These are phyloP conservation scores for Podospora tetraspora DNA, from an alignment of 495 filamentous ascomycete species.

Conservation along the genomic window DNA sequence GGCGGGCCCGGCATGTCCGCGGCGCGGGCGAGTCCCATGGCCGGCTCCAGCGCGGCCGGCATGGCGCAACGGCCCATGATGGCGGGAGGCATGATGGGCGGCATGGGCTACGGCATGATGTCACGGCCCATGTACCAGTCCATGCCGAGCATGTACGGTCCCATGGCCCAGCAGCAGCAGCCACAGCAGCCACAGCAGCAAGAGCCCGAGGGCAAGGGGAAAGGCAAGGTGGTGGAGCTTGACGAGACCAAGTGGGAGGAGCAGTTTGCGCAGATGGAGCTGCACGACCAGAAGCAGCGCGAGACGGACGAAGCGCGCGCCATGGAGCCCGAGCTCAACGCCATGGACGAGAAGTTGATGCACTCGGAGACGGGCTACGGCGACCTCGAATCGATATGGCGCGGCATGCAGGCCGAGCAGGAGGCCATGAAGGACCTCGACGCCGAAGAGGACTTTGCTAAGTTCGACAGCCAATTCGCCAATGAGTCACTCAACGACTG, in stretches of 20 bases:
- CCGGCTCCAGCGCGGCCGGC: slow-evolving; percentile 31
- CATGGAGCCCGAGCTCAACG: slow-evolving; percentile 84
- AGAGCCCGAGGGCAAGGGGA: slow-evolving; percentile 67
- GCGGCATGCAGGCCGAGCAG: slow-evolving; percentile 77
- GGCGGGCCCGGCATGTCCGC: slow-evolving; percentile 35
- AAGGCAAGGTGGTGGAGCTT: slow-evolving; percentile 84
- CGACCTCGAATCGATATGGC: slow-evolving; percentile 87
- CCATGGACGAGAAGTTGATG: slow-evolving; percentile 62
- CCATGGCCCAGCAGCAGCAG: slow-evolving; percentile 41
- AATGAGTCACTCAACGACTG: slow-evolving; percentile 63
- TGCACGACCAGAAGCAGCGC: slow-evolving; percentile 51
- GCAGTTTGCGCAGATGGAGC: slow-evolving; percentile 86
- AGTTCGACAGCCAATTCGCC: slow-evolving; percentile 66
- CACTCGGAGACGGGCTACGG: slow-evolving; percentile 59
- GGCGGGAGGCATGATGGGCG: slow-evolving; percentile 42
- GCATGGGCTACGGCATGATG: slow-evolving; percentile 44
- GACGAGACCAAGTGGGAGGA: slow-evolving; percentile 93
- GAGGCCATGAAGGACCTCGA: slow-evolving; percentile 63
- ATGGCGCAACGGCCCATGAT: slow-evolving; percentile 55
- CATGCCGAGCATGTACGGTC: slow-evolving; percentile 40
- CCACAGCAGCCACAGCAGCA: slow-evolving; percentile 23
- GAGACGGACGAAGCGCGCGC: slow-evolving; percentile 62
- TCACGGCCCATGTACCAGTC: slow-evolving; percentile 47
- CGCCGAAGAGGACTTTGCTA: slow-evolving; percentile 55
- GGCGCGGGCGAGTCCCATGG: slow-evolving; percentile 43